phyloP scores from a whole-genome alignment of 1,284 basidiomycete genomes.

The Mrakiaceae sp. region DNA sequence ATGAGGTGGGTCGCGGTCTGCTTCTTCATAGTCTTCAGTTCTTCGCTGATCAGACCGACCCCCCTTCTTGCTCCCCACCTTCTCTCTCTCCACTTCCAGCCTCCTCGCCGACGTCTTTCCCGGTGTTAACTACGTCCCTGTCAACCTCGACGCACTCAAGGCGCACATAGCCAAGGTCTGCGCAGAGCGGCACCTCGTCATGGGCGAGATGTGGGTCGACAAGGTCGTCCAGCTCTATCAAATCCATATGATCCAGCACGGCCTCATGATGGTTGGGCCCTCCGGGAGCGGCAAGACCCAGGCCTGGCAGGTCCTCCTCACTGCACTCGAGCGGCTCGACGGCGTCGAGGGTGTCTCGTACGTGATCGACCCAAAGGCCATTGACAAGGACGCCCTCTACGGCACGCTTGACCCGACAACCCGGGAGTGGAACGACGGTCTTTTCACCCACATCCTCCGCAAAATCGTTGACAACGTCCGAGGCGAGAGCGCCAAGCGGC shows the following conservation, averaged over 20 bases:
- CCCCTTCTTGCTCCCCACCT: neutral
- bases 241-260: conserved; percentile 98
- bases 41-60: too few relatives aligned
- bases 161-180: conserved; percentile 81
- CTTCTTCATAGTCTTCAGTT: neutral
- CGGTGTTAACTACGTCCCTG: conserved; percentile 79
- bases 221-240: conserved; percentile 98
- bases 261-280: conserved; percentile 98
- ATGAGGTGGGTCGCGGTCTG: conserved; percentile 48
- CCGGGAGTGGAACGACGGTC: conserved; percentile 97
- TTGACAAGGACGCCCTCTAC: conserved; percentile 96
- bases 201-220: conserved; percentile 80
- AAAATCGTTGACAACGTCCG: conserved; percentile 98
- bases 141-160: conserved; percentile 73
- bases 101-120: conserved; percentile 96
- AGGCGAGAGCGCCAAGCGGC: conserved; percentile 89
- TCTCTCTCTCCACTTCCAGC: conserved; percentile 38
- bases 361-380: conserved; percentile 98
- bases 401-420: conserved; percentile 96
- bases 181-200: conserved; percentile 67
- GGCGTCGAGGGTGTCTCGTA: conserved; percentile 87
- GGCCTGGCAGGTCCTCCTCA: conserved; percentile 88
- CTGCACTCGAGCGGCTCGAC: conserved; percentile 82
- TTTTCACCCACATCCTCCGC: conserved; percentile 94
- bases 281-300: conserved; percentile 96